Base-by-base conservation (phyloP, 306 rosid species). In the Citrullus colocynthis region DNA sequence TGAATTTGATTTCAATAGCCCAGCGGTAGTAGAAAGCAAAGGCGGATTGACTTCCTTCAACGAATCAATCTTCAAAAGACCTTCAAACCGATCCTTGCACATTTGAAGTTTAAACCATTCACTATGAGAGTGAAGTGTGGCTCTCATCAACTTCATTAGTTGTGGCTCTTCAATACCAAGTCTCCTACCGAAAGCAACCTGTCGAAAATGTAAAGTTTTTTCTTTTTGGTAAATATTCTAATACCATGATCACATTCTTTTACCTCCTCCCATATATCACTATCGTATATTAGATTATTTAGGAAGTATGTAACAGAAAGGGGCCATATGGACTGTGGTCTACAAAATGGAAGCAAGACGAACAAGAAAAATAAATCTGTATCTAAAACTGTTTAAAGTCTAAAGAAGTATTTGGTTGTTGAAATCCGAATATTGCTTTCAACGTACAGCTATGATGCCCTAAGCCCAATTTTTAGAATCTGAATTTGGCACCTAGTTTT, bases 21-120 rank as follows among this genome's bases (percentile, higher is more conserved):
- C 85, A 32, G 81, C 84, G 13, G 89, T 77, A 77, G 89, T 78
- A 74, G 89, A 80, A 7, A 88, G 88, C 62, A 80, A 86, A 58
- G 96, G 81, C 49, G 89, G 80, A 79, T 72, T 83, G 21, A 86
- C 93, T 80, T 92, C 96, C 83, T 96, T 96, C 90, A 96, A 85
- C 80, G 91, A 88, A 85, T 92, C 96, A 41, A 96, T 89, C 85
- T 82, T 89, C 87, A 96, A 60, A 42, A 92, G 90, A 70, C 89
- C 88, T 87, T 96, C 98, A 30, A 96, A 96, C 65, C 90, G 87
- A 80, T 96, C 99, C 86, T 93, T 96, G 82, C 99, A 96, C 99
- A 89, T 96, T 69, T 96, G 99, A 82, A 96, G 98, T 83, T 91
- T 91, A 78, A 92, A 96, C 99, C 98, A 96, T 82, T 96, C 99